Evolutionary conservation across 495 filamentous ascomycete genomes (phyloP).

Genomic region (Rhizodiscina lignyota): DNA sequence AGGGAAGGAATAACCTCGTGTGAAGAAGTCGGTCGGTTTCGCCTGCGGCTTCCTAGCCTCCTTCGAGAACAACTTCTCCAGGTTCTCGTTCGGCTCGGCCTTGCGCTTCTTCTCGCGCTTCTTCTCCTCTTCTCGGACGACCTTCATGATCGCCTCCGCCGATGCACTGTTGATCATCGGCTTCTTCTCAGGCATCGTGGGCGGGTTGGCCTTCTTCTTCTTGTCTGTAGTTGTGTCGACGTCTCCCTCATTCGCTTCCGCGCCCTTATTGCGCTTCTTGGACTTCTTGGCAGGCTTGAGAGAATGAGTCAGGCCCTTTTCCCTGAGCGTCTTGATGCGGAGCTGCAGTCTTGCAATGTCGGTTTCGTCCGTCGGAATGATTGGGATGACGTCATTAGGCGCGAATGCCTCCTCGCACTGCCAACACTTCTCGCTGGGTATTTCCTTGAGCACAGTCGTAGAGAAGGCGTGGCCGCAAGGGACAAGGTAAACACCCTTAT

Average conservation of each 20-base stretch:
- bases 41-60: neutral
- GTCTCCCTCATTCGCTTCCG: conserved; percentile 14
- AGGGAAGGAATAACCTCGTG: neutral
- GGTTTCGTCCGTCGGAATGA: conserved; percentile 51
- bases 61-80: conserved; percentile 53
- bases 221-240: neutral
- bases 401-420: conserved; percentile 66
- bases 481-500: conserved; percentile 75
- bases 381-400: conserved; percentile 62
- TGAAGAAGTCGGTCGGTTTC: neutral
- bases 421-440: conserved; percentile 41
- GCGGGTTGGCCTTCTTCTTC: neutral
- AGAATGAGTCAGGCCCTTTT: conserved; percentile 63
- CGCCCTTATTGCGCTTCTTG: conserved; percentile 55
- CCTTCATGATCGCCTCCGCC: conserved; percentile 69
- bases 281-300: conserved; percentile 61
- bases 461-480: conserved; percentile 94
- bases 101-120: conserved; percentile 67
- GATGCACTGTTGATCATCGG: conserved; percentile 64
- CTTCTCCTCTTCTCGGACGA: conserved; percentile 72
- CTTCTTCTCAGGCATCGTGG: conserved; percentile 11
- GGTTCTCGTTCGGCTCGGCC: conserved; percentile 46
- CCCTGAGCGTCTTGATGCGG: conserved; percentile 47
- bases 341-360: conserved; percentile 53
- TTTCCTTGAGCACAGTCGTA: conserved; percentile 66